Conservation (phyloP, 1,284 basidiomycete genomes). For the Filobasidium uniguttulatum region DNA sequence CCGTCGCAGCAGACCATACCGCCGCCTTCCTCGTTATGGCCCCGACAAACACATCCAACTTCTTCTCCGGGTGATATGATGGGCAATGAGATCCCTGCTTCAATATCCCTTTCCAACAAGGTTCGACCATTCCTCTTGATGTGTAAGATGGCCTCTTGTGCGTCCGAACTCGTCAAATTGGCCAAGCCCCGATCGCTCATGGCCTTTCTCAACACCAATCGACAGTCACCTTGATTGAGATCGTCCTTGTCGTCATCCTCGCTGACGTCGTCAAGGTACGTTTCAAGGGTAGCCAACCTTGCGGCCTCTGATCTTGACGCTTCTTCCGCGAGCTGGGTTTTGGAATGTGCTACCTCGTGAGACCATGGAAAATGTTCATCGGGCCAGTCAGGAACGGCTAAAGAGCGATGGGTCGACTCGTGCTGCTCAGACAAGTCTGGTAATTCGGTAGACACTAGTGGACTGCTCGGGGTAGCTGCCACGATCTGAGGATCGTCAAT, state of each 20-base stretch:
- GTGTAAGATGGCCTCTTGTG: constrained; percentile 12
- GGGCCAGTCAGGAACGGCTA: constrained; percentile 56
- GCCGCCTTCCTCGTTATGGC: constrained; percentile 24
- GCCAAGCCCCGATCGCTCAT: background rate
- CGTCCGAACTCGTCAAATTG: constrained; percentile 3
- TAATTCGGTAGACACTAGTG: background rate
- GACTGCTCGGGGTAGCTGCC: background rate
- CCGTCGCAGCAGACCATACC: constrained; percentile 31
- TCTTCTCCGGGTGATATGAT: constrained; percentile 11
- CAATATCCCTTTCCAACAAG: constrained; percentile 5
- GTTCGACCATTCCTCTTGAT: constrained; percentile 6
- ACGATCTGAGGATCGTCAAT: background rate
- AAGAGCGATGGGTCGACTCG: background rate
- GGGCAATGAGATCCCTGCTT: background rate
- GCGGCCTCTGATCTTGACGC: constrained; percentile 11
- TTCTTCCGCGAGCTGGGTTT: too few relatives aligned
- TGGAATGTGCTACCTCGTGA: constrained; percentile 23
- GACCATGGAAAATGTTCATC: constrained; percentile 62
- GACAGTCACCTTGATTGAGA: constrained; percentile 27
- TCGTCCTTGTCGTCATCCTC: constrained; percentile 27
- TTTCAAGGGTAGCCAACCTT: constrained; percentile 4
- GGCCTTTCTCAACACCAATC: background rate
- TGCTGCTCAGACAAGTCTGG: background rate
- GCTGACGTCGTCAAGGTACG: constrained; percentile 14
- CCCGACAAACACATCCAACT: constrained; percentile 13